phyloP scores from a whole-genome alignment of 352 stramenopile species.

The Globisporangium canariense region DNA sequence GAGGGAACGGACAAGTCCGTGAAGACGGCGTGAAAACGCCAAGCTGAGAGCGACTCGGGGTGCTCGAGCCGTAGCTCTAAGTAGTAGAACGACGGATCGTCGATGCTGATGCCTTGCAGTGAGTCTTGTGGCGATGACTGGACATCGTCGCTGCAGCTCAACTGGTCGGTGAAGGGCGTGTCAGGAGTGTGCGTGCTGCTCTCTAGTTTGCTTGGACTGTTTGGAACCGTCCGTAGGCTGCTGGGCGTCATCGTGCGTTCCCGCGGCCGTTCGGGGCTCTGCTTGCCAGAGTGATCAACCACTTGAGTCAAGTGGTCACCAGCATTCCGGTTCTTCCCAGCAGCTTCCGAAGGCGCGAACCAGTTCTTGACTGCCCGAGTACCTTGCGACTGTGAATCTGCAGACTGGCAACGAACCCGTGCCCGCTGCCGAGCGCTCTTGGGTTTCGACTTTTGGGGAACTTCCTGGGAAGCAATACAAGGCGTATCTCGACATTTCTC shows the following conservation, averaged over 20 bases:
- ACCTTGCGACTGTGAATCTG: background rate
- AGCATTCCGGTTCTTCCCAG: background rate
- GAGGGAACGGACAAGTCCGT: constrained; percentile 32
- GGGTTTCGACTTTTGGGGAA: background rate
- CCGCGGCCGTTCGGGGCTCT: background rate
- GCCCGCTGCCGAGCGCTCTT: background rate
- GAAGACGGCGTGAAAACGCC: constrained; percentile 47
- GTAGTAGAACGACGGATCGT: constrained; percentile 46
- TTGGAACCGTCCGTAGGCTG: background rate
- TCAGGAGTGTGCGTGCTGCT: background rate
- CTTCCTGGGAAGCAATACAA: background rate
- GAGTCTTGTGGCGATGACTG: background rate
- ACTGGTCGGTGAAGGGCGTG: background rate
- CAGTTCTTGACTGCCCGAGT: constrained; percentile 4
- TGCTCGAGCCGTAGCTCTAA: constrained; percentile 50
- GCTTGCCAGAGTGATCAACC: background rate
- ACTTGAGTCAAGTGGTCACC: background rate
- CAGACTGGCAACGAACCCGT: constrained; percentile 6
- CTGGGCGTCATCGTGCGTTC: background rate
- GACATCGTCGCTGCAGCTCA: background rate
- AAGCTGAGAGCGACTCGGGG: constrained; percentile 29
- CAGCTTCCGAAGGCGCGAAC: constrained; percentile 10
- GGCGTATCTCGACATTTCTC: background rate
- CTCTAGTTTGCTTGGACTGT: background rate
- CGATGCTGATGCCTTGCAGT: constrained; percentile 13